Percentiles rank a stretch among this genome's conserved stretches.
phyloP scores from a whole-genome alignment of 768 basidiomycete species.

The Wakefieldia striispora region DNA sequence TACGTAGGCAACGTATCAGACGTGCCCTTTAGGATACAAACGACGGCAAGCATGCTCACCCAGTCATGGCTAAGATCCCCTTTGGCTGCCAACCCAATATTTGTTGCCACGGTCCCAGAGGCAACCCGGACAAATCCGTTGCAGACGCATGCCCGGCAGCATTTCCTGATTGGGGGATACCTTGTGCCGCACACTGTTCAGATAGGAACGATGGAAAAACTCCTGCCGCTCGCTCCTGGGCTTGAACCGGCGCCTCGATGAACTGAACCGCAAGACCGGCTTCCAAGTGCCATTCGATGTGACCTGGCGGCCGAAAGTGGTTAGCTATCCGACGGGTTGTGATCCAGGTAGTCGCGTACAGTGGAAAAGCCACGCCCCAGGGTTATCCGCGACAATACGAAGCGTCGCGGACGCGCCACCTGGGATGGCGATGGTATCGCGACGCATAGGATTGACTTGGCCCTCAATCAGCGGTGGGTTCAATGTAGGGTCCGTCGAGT shows the following conservation, averaged over 20 bases:
- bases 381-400: slow-evolving; percentile 85
- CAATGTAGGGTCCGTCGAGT: slow-evolving; percentile 66
- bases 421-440: slow-evolving; percentile 84
- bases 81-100: slow-evolving; percentile 67
- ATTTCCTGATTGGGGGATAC: slow-evolving; percentile 69
- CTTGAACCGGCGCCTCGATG: slow-evolving; percentile 73
- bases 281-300: slow-evolving; percentile 86
- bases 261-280: slow-evolving; percentile 83
- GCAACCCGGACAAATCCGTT: slow-evolving; percentile 66
- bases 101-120: slow-evolving; percentile 71
- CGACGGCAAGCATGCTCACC: slow-evolving; percentile 38
- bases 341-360: slow-evolving; percentile 43
- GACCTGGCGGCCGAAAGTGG: slow-evolving; percentile 42
- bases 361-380: slow-evolving; percentile 86
- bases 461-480: slow-evolving; percentile 81
- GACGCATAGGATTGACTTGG: slow-evolving; percentile 84
- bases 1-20: slow-evolving; percentile 31
- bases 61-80: slow-evolving; percentile 76
- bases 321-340: not conserved
- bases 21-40: not conserved
- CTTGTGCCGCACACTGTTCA: slow-evolving; percentile 71
- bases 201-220: slow-evolving; percentile 55
- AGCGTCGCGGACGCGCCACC: slow-evolving; percentile 66
- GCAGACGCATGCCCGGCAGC: slow-evolving; percentile 76
- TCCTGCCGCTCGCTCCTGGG: slow-evolving; percentile 50